phyloP scores from a whole-genome alignment of 2,329 filamentous ascomycete species.

The Alternaria sp. region DNA sequence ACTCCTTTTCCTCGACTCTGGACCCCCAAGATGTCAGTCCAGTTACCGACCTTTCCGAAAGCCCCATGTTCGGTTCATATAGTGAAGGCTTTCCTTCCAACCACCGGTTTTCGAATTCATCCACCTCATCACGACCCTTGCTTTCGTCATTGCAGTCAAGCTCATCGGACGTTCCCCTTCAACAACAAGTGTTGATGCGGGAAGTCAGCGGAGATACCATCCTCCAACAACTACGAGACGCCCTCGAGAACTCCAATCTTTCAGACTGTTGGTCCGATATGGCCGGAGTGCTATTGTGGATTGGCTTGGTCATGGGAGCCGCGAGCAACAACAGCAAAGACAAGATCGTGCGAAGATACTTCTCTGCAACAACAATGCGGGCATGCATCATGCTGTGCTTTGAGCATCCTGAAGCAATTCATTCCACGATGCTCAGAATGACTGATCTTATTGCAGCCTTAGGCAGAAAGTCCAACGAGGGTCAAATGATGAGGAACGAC shows the following conservation, averaged over 20 bases:
- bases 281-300: conserved; percentile 49
- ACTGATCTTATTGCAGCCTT: conserved; percentile 29
- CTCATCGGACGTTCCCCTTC: conserved; percentile 5
- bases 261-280: conserved; percentile 46
- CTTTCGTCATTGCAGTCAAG: conserved; percentile 15
- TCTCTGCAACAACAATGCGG: conserved; percentile 39
- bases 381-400: conserved; percentile 45
- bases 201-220: conserved; percentile 15
- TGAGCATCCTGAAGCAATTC: conserved; percentile 42
- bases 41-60: conserved; percentile 20
- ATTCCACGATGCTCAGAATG: conserved; percentile 38
- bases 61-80: conserved; percentile 18
- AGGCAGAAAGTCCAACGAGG: not conserved
- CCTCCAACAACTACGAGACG: conserved; percentile 29
- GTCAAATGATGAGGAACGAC: not conserved
- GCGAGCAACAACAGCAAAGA: conserved; percentile 34
- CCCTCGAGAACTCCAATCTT: conserved; percentile 40
- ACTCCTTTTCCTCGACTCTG: conserved; percentile 25
- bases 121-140: conserved; percentile 12
- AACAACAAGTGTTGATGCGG: not conserved
- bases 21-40: conserved; percentile 27
- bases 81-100: conserved; percentile 14
- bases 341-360: conserved; percentile 37
- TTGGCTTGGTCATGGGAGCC: conserved; percentile 42
- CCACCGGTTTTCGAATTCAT: conserved; percentile 10